Evolutionary conservation across 164 flowering plant genomes (phyloP).

Genomic region (Chimonanthus praecox): DNA sequence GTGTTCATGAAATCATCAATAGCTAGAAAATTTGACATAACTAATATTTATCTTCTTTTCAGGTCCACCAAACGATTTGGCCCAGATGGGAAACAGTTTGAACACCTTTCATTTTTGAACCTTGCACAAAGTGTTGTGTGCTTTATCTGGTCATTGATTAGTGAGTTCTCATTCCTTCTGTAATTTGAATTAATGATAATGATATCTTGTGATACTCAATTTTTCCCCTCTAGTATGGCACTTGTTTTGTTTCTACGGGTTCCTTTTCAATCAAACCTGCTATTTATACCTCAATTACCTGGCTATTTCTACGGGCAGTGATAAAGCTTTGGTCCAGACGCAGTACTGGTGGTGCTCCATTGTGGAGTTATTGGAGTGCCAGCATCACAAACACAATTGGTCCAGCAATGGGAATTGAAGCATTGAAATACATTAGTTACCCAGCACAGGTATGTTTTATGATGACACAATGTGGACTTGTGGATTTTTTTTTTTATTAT

Average conservation of each 20-base stretch:
- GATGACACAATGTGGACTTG: too few relatives aligned
- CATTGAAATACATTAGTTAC: conserved; percentile 92
- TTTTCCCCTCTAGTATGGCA: background rate
- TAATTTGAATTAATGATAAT: background rate
- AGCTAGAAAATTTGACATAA: background rate
- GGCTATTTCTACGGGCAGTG: conserved; percentile 38
- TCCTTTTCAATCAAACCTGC: background rate
- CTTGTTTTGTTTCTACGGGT: background rate
- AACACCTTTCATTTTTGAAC: conserved; percentile 89
- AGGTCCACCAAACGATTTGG: conserved; percentile 97
- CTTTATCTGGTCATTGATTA: conserved; percentile 83
- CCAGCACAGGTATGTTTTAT: conserved; percentile 78
- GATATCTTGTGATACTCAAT: background rate
- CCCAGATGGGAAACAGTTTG: conserved; percentile 74
- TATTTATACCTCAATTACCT: background rate
- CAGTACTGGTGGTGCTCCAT: conserved; percentile 77
- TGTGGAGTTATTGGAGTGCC: conserved; percentile 97
- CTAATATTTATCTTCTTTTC: conserved; percentile 9
- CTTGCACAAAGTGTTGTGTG: conserved; percentile 94
- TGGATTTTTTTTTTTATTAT: too few relatives aligned
- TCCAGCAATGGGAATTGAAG: conserved; percentile 99
- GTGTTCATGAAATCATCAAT: background rate
- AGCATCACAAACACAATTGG: conserved; percentile 96
- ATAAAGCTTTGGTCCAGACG: conserved; percentile 75
- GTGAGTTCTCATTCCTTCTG: conserved; percentile 39